These are phyloP conservation scores for Nemania serpens DNA, from an alignment of 2,329 filamentous ascomycete species.

Conservation along the genomic window DNA sequence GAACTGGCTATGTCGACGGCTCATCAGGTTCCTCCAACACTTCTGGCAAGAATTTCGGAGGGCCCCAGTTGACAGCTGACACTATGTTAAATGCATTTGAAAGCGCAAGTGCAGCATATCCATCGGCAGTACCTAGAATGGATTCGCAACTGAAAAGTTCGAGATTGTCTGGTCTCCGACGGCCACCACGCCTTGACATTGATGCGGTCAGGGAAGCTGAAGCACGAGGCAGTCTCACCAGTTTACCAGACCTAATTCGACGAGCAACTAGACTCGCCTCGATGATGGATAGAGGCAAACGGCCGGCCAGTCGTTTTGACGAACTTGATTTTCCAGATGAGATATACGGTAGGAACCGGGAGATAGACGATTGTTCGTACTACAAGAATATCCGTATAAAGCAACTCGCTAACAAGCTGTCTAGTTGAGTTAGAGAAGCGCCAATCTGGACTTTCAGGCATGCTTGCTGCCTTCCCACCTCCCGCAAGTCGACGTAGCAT, in stretches of 20 bases:
- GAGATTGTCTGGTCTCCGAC: slow-evolving; percentile 59
- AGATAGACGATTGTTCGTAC: slow-evolving; percentile 48
- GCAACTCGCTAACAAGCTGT: slow-evolving; percentile 28
- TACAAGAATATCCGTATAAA: background rate
- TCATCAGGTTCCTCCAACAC: slow-evolving; percentile 55
- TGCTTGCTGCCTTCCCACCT: slow-evolving; percentile 68
- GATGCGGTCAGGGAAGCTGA: slow-evolving; percentile 82
- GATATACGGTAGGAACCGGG: slow-evolving; percentile 45
- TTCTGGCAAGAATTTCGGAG: slow-evolving; percentile 34
- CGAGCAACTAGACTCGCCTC: slow-evolving; percentile 85
- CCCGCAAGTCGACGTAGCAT: slow-evolving; percentile 53
- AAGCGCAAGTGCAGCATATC: slow-evolving; percentile 52
- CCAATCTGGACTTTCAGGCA: slow-evolving; percentile 63
- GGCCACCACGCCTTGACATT: slow-evolving; percentile 79
- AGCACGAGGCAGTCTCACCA: slow-evolving; percentile 86
- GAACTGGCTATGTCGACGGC: slow-evolving; percentile 53
- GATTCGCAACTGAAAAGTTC: slow-evolving; percentile 43
- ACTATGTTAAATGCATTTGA: slow-evolving; percentile 57
- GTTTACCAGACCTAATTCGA: slow-evolving; percentile 86
- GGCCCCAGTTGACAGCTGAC: slow-evolving; percentile 46
- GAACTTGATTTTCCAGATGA: slow-evolving; percentile 58
- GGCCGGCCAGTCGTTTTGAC: slow-evolving; percentile 64
- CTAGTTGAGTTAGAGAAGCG: slow-evolving; percentile 48
- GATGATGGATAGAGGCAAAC: slow-evolving; percentile 81
- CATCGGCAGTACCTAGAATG: slow-evolving; percentile 40